Evolutionary conservation across 768 basidiomycete species (phyloP).

Genomic region (Auricularia heimuer): DNA sequence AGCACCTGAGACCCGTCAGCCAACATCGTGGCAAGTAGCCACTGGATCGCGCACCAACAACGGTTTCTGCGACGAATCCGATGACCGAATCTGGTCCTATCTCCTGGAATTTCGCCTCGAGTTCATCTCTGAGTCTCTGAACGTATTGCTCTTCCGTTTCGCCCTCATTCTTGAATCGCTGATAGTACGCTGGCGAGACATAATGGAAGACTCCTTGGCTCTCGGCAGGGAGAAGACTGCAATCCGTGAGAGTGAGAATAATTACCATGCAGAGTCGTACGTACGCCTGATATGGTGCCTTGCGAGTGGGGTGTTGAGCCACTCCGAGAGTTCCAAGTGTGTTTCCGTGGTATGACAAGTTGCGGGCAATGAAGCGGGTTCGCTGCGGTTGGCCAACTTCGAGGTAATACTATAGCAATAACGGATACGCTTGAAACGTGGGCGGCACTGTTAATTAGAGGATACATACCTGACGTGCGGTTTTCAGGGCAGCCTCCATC

Average conservation of each 20-base stretch:
- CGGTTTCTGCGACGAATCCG: conserved; percentile 34
- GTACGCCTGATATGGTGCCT: conserved; percentile 49
- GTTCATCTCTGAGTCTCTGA: conserved; percentile 62
- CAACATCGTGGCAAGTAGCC: too few relatives aligned
- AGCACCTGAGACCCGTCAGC: conserved; percentile 52
- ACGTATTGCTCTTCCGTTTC: conserved; percentile 79
- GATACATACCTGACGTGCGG: conserved; percentile 55
- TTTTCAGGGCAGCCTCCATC: conserved; percentile 79
- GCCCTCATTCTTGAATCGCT: conserved; percentile 56
- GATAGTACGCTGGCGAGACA: conserved; percentile 80
- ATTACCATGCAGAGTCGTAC: neutral
- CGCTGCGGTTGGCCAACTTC: conserved; percentile 63
- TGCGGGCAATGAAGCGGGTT: conserved; percentile 67
- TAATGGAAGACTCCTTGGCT: conserved; percentile 51
- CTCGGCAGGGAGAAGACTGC: conserved; percentile 42
- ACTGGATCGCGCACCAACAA: conserved; percentile 18
- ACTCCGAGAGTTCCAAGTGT: conserved; percentile 62
- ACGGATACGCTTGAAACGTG: neutral
- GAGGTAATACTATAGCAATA: conserved; percentile 45
- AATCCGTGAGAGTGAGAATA: too few relatives aligned
- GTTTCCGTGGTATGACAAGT: conserved; percentile 81
- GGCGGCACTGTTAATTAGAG: neutral
- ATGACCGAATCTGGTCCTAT: conserved; percentile 76
- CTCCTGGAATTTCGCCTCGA: conserved; percentile 78
- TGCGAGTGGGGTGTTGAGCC: conserved; percentile 54